Conservation (phyloP, 73 alveolate genomes). For the Tetrahymena malaccensis region DNA sequence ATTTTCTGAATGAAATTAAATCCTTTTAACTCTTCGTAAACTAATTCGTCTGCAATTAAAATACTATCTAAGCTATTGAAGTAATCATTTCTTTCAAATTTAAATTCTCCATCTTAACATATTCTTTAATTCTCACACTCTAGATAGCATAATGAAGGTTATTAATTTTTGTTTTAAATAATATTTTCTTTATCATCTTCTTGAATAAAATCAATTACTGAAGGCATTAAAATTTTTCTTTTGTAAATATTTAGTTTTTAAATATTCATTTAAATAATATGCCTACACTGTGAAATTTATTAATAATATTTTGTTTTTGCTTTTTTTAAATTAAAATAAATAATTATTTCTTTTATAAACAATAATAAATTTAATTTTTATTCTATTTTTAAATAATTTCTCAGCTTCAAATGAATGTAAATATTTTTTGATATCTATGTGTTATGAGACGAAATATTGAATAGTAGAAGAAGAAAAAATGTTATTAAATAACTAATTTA, state of each 20-base stretch:
- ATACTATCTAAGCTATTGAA: background rate
- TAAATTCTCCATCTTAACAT: no score
- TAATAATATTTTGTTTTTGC: no score
- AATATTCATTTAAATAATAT: background rate
- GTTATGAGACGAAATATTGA: no score
- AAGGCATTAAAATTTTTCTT: background rate
- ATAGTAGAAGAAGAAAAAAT: no score
- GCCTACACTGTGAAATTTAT: no score
- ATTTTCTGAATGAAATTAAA: background rate
- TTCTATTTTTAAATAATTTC: no score
- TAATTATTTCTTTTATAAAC: no score
- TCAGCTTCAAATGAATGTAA: no score
- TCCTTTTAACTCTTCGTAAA: background rate
- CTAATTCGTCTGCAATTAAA: background rate
- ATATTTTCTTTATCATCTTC: background rate
- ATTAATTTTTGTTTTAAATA: background rate
- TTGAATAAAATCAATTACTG: background rate
- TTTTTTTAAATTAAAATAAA: no score
- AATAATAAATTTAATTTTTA: no score
- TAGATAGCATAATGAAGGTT: background rate
- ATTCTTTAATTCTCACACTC: background rate
- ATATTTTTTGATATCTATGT: no score
- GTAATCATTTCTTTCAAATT: background rate
- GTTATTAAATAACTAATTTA: no score
- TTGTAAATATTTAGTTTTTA: background rate